A percentile compares a stretch with the other conserved stretches of the same genome.
These are phyloP conservation scores for Bipolaris bicolor DNA, from an alignment of 2,329 filamentous ascomycete genomes.

Conservation along the genomic window DNA sequence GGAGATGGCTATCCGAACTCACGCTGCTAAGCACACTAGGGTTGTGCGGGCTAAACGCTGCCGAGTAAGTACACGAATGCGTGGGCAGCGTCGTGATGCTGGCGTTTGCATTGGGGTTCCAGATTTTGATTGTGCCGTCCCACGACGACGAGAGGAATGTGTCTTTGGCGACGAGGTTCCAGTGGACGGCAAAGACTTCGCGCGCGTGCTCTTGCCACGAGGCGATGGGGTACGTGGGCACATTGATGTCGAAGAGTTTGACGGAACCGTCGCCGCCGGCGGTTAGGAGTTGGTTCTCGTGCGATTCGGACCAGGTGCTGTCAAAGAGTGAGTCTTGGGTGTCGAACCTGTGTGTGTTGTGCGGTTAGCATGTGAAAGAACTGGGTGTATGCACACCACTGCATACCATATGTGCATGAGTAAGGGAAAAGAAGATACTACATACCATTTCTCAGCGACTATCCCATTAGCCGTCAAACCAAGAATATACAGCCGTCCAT, in stretches of 20 bases:
- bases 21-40: conserved; percentile 86
- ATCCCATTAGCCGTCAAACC: conserved; percentile 84
- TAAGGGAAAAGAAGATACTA: neutral
- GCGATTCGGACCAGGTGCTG: conserved; percentile 90
- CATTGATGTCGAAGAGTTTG: conserved; percentile 87
- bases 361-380: conserved; percentile 16
- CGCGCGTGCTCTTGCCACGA: conserved; percentile 93
- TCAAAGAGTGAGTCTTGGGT: conserved; percentile 98
- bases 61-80: conserved; percentile 91
- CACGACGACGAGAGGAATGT: conserved; percentile 90
- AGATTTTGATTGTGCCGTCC: conserved; percentile 96
- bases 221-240: conserved; percentile 84
- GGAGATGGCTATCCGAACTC: conserved; percentile 84
- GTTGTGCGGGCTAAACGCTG: conserved; percentile 87
- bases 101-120: conserved; percentile 77
- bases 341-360: conserved; percentile 71
- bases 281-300: conserved; percentile 90
- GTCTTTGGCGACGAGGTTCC: conserved; percentile 91
- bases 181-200: conserved; percentile 90
- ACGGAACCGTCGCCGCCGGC: conserved; percentile 93
- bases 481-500: conserved; percentile 86
- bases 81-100: conserved; percentile 87
- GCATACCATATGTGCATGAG: neutral
- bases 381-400: too few relatives aligned
- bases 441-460: conserved; percentile 78